These are phyloP conservation scores for Globisporangium orthogonon DNA, from an alignment of 352 stramenopile genomes.

Conservation along the genomic window DNA sequence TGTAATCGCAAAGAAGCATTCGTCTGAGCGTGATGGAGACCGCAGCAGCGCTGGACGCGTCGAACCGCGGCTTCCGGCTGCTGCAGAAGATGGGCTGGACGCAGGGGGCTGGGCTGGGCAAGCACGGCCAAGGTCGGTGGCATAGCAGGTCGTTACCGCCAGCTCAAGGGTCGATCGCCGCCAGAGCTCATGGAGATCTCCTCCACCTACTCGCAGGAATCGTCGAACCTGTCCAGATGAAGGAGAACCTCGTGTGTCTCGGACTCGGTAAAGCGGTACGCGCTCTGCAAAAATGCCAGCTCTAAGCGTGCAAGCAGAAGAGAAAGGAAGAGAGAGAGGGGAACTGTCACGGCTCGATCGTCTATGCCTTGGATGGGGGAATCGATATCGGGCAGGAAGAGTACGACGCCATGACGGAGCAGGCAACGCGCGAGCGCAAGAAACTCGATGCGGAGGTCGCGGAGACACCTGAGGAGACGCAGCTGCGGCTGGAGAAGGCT, in stretches of 20 bases:
- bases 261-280: conserved; percentile 52
- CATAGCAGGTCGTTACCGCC: background rate
- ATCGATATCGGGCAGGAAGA: conserved; percentile 25
- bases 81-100: conserved; percentile 63
- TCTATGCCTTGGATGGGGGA: conserved; percentile 2
- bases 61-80: conserved; percentile 54
- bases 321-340: background rate
- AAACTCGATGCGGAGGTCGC: conserved; percentile 40
- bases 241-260: conserved; percentile 47
- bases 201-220: conserved; percentile 23
- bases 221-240: conserved; percentile 51
- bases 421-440: conserved; percentile 43
- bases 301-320: background rate
- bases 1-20: no score
- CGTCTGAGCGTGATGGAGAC: background rate
- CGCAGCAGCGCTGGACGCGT: conserved; percentile 19
- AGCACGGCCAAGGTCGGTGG: conserved; percentile 29
- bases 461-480: conserved; percentile 33
- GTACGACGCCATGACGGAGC: conserved; percentile 42
- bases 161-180: background rate
- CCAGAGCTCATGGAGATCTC: background rate
- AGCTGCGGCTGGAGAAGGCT: conserved; percentile 20
- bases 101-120: conserved; percentile 40
- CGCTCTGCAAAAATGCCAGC: background rate
- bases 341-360: conserved; percentile 9